These are phyloP conservation scores for Fusarium sp. DNA, from an alignment of 2,329 filamentous ascomycete genomes.

Conservation along the genomic window DNA sequence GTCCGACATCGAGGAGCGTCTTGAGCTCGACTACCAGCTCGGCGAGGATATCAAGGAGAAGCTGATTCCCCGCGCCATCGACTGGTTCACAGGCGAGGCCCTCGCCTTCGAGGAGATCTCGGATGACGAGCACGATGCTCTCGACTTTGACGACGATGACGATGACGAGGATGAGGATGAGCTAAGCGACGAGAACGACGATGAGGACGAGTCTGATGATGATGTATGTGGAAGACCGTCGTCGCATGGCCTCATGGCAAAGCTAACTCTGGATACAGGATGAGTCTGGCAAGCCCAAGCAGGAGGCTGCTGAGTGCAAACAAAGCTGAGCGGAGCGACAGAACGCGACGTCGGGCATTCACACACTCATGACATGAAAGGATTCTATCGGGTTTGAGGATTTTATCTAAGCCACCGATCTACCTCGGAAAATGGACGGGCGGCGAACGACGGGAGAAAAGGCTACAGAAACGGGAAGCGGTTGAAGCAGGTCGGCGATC, in stretches of 20 bases:
- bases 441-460: conserved; percentile 46
- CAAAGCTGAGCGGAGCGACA: conserved; percentile 78
- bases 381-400: conserved; percentile 42
- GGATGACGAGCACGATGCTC: conserved; percentile 84
- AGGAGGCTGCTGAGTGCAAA: conserved; percentile 96
- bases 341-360: conserved; percentile 51
- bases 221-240: conserved; percentile 69
- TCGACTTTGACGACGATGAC: conserved; percentile 90
- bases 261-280: conserved; percentile 69
- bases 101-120: conserved; percentile 96
- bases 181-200: conserved; percentile 86
- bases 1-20: conserved; percentile 95
- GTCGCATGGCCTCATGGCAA: not conserved
- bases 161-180: conserved; percentile 96
- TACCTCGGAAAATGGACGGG: conserved; percentile 37
- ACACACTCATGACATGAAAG: conserved; percentile 48
- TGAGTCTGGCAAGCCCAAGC: conserved; percentile 90
- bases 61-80: conserved; percentile 96
- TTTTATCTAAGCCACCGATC: conserved; percentile 45
- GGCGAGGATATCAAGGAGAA: conserved; percentile 99
- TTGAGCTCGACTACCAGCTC: conserved; percentile 98
- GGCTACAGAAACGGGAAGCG: conserved; percentile 49
- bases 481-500: conserved; percentile 46
- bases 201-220: conserved; percentile 85
- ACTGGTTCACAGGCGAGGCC: conserved; percentile 99